Percentiles rank a stretch among this genome's conserved stretches.
phyloP scores from a whole-genome alignment of 495 filamentous ascomycete species.

The Bryoglossum gracile region DNA sequence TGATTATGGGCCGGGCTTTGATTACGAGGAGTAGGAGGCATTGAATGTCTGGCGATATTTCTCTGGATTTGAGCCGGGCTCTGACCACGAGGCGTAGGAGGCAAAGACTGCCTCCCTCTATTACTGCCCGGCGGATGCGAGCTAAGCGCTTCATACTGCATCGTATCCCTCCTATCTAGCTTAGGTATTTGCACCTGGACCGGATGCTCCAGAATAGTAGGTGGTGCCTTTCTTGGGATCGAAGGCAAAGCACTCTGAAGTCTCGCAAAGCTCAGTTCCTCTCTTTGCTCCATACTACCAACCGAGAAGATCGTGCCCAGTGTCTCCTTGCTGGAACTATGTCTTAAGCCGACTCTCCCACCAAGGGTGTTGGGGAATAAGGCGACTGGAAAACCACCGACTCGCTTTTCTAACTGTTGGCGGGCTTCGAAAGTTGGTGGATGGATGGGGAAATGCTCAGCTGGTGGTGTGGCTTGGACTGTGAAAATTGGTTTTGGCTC shows the following conservation, averaged over 20 bases:
- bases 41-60: background rate
- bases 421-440: constrained; percentile 8
- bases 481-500: constrained; percentile 2
- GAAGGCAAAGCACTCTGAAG: constrained; percentile 13
- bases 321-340: constrained; percentile 17
- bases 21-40: background rate
- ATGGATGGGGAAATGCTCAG: constrained; percentile 7
- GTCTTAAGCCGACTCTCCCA: background rate
- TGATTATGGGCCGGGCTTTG: background rate
- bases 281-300: constrained; percentile 18
- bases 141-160: background rate
- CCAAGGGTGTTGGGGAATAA: constrained; percentile 16
- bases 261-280: constrained; percentile 15
- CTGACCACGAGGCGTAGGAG: background rate
- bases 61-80: background rate
- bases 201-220: constrained; percentile 9
- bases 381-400: constrained; percentile 11
- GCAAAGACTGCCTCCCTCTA: background rate
- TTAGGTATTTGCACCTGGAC: background rate
- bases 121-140: background rate
- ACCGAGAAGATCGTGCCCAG: constrained; percentile 24
- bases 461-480: constrained; percentile 10
- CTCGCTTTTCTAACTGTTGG: constrained; percentile 9
- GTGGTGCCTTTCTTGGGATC: constrained; percentile 3
- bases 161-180: background rate